phyloP scores from a whole-genome alignment of 2,329 filamentous ascomycete genomes.

The Paraphoma sp. region DNA sequence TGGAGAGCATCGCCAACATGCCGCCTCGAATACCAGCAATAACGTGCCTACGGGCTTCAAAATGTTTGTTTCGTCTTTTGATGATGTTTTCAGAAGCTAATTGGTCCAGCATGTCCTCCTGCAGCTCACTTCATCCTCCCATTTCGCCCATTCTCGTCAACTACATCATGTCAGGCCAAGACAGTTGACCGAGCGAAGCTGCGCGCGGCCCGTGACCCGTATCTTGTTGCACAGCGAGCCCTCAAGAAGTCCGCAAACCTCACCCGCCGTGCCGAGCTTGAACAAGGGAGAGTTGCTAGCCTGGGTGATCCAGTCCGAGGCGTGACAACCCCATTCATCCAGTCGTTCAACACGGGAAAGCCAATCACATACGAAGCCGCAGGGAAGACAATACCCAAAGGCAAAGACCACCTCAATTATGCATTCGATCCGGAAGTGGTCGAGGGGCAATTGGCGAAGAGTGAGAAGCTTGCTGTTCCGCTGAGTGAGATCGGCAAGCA shows the following conservation, averaged over 20 bases:
- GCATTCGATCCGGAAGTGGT: conserved; percentile 74
- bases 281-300: conserved; percentile 66
- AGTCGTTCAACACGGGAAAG: conserved; percentile 74
- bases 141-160: conserved; percentile 65
- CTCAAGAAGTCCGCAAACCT: conserved; percentile 86
- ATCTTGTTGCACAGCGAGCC: conserved; percentile 78
- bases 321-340: conserved; percentile 78
- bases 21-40: conserved; percentile 56
- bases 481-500: conserved; percentile 22
- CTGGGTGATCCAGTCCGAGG: conserved; percentile 83
- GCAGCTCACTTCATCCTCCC: conserved; percentile 58
- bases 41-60: conserved; percentile 52
- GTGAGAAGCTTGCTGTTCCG: conserved; percentile 71
- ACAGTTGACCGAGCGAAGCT: conserved; percentile 57
- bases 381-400: conserved; percentile 30
- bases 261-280: conserved; percentile 73
- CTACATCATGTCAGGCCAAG: conserved; percentile 66
- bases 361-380: conserved; percentile 33
- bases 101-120: conserved; percentile 19
- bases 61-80: conserved; percentile 25
- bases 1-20: conserved; percentile 42
- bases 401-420: conserved; percentile 70
- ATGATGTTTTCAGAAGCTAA: conserved; percentile 1
- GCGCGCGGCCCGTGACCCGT: conserved; percentile 77
- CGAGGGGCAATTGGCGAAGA: conserved; percentile 68